Percentiles rank a stretch among this genome's conserved stretches.
These are phyloP conservation scores for Plantago elongata DNA, from an alignment of 257 asterid species.

Conservation along the genomic window DNA sequence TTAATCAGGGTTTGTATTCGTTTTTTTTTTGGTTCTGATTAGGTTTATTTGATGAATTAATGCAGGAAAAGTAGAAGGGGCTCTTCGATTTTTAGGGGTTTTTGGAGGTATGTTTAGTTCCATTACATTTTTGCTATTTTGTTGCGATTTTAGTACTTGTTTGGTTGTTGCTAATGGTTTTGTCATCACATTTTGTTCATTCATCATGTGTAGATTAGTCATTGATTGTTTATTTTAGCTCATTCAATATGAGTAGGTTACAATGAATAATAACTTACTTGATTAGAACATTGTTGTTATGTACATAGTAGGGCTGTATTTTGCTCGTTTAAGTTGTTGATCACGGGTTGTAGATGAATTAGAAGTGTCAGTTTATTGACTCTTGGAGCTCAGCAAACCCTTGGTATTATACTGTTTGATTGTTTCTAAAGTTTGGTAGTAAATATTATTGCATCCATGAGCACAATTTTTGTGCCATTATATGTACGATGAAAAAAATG, in stretches of 20 bases:
- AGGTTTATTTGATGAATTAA: constrained; percentile 9
- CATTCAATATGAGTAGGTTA: neutral
- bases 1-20: constrained; percentile 1
- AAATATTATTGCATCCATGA: no score
- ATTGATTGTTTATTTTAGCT: constrained; percentile 8
- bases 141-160: constrained; percentile 9
- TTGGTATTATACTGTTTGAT: no score
- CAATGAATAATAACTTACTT: constrained; percentile 2
- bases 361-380: no score
- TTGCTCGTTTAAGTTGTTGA: constrained; percentile 19
- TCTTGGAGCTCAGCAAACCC: no score
- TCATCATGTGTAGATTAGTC: constrained; percentile 18
- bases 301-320: neutral
- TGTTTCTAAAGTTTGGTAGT: no score
- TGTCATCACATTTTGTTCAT: constrained; percentile 10
- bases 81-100: constrained; percentile 14
- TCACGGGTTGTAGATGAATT: constrained; percentile 6
- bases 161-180: neutral
- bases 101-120: constrained; percentile 19
- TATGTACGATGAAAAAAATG: no score
- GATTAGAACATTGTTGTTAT: constrained; percentile 1
- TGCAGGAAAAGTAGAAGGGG: constrained; percentile 22
- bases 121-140: constrained; percentile 15
- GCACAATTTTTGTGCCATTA: no score
- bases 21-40: constrained; percentile 19